Percentiles rank a stretch among this genome's conserved stretches.
These are phyloP conservation scores for Dactylis glomerata DNA, from an alignment of 176 grass and related monocot genomes.

Conservation along the genomic window DNA sequence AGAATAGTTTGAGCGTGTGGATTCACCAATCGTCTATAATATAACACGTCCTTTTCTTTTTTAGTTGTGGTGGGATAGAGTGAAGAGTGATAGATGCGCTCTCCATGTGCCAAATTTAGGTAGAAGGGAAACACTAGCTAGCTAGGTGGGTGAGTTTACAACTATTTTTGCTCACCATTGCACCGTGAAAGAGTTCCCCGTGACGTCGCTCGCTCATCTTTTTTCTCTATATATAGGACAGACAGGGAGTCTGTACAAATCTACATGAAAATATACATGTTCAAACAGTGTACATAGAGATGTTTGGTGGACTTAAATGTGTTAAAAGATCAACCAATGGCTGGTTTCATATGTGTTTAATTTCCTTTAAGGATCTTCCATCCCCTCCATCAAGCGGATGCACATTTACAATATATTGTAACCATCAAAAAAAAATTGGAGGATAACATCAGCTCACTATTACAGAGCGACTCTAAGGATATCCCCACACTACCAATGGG, in stretches of 20 bases:
- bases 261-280: neutral
- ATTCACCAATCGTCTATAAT: neutral
- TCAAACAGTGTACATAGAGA: neutral
- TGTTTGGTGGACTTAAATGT: too few relatives aligned
- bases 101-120: neutral
- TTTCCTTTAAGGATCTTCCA: too few relatives aligned
- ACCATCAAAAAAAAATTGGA: too few relatives aligned
- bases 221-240: neutral
- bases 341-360: too few relatives aligned
- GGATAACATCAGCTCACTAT: too few relatives aligned
- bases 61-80: neutral
- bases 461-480: too few relatives aligned
- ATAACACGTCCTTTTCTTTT: neutral
- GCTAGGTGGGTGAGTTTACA: neutral
- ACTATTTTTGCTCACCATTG: neutral
- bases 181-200: neutral
- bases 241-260: neutral
- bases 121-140: neutral
- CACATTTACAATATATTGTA: too few relatives aligned
- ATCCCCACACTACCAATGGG: too few relatives aligned
- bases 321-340: too few relatives aligned
- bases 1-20: constrained; percentile 4
- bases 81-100: neutral
- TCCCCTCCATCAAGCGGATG: too few relatives aligned
- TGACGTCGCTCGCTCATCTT: neutral